Evolutionary conservation across 106 monocot species (phyloP), one percentile per base, ranked within the genome.

Genomic region (Cymbidium sinense): DNA sequence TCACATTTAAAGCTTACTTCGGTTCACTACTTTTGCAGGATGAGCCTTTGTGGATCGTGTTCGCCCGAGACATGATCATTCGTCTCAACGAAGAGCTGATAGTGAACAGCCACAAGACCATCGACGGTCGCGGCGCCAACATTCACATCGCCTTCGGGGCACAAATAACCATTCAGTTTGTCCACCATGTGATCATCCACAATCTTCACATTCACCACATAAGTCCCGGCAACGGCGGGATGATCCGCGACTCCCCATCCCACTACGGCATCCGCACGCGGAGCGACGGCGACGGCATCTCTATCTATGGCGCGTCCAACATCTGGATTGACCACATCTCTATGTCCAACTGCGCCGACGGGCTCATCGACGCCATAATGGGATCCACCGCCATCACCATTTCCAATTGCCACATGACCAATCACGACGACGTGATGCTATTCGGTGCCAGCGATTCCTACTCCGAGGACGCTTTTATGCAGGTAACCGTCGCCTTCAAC

Each of bases 351-450:
- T 84, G 84, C 79, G 27, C 67, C 15, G 87, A 87, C 31, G 87
- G 87, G 6, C 75, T 87, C n/a, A 75, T 87, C 64, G 87, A 87
- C 74, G 76, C 50, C 52, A 79, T 81, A 70, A 43, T 77, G 31
- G 79, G 77, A 20, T 93, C 93, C 67, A 93, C 93, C 5, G 93
- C 88, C 29, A 81, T 93, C 37, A 93, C 90, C 84, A 86, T 93
- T 78, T 93, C 93, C 78, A 93, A 90, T 67, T 61, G 52, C 79
- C 86, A 93, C 79, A 79, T 93, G 64, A 83, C 89, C 8, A 61
- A 79, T 41, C 93, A 93, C 58, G 47, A 90, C 75, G 79, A 93
- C 29, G 89, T 89, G 64, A 87, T 89, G 87, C 76, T 92, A 43
- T 86, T 89, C 76, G 87, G 92, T 17, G 87, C 85, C 4, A 74